Percentiles rank a stretch among this genome's conserved stretches.
Evolutionary conservation across 164 flowering plant genomes (phyloP).

Genomic region (Annona squamosa): DNA sequence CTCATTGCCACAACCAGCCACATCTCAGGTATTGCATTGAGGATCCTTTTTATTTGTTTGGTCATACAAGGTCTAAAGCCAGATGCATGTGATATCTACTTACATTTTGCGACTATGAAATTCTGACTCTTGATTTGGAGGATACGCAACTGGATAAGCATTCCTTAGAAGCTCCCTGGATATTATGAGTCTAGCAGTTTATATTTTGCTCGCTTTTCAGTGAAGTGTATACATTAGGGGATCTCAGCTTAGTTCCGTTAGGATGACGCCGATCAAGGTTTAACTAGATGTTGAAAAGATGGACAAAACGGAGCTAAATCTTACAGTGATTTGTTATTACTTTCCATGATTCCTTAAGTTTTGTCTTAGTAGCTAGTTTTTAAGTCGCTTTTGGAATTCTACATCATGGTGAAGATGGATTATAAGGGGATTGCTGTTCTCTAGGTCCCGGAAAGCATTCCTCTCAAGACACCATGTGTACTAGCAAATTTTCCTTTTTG

Average conservation of each 20-base stretch:
- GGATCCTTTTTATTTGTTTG: not conserved
- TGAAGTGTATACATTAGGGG: not conserved
- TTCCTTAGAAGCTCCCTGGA: not conserved
- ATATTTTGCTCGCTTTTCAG: not conserved
- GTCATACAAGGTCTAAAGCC: not conserved
- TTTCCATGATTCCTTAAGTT: not conserved
- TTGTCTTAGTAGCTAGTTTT: no score
- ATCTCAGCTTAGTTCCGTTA: not conserved
- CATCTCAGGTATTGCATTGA: slow-evolving; percentile 48
- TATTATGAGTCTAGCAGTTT: not conserved
- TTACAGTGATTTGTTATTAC: not conserved
- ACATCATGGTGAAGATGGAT: no score
- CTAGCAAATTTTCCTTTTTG: no score
- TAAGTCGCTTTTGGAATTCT: not conserved
- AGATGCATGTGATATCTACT: not conserved
- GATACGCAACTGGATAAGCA: not conserved
- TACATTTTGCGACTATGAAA: not conserved
- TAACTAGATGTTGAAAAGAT: not conserved
- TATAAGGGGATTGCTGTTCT: no score
- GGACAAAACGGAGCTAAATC: not conserved
- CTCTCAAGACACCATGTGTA: no score
- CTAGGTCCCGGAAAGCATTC: no score
- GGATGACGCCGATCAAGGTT: not conserved
- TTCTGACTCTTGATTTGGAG: not conserved
- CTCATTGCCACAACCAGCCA: slow-evolving; percentile 42